Evolutionary conservation across 2,329 filamentous ascomycete species (phyloP).

Genomic region (Pseudopyrenochaeta lycopersici): DNA sequence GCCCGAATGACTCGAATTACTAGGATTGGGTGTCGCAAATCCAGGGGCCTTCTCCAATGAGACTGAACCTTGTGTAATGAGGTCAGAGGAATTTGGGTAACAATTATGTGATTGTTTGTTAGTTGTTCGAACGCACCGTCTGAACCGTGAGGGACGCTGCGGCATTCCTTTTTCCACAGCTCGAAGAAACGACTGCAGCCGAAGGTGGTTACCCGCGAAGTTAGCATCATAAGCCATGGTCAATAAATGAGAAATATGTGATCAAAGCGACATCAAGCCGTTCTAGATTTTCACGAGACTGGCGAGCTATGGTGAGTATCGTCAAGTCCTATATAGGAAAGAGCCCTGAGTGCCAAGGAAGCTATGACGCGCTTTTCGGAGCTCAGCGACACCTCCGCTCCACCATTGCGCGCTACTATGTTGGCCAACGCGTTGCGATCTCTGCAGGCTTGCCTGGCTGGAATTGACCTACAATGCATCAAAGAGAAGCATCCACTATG

Average conservation of each 20-base stretch:
- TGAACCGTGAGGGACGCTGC: constrained; percentile 33
- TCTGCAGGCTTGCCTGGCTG: constrained; percentile 4
- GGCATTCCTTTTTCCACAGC: constrained; percentile 32
- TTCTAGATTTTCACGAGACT: background rate
- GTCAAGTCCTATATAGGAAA: constrained; percentile 5
- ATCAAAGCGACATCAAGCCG: background rate
- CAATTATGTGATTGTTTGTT: background rate
- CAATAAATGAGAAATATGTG: background rate
- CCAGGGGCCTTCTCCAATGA: background rate
- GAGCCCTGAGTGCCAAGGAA: constrained; percentile 24
- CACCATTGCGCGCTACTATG: constrained; percentile 8
- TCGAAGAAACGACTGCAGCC: constrained; percentile 35
- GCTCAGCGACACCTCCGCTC: constrained; percentile 1
- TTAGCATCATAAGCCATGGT: constrained; percentile 31
- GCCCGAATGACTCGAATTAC: background rate
- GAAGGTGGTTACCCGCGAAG: constrained; percentile 35
- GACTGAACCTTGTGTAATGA: background rate
- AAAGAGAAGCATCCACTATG: constrained; percentile 24
- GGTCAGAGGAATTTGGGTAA: background rate
- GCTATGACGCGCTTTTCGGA: constrained; percentile 20
- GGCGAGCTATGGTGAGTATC: background rate
- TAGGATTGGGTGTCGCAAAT: background rate
- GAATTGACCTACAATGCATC: constrained; percentile 12
- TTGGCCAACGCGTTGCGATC: constrained; percentile 12
- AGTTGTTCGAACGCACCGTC: constrained; percentile 5